Conservation (phyloP, 495 filamentous ascomycete genomes). For the Extremus antarcticus region DNA sequence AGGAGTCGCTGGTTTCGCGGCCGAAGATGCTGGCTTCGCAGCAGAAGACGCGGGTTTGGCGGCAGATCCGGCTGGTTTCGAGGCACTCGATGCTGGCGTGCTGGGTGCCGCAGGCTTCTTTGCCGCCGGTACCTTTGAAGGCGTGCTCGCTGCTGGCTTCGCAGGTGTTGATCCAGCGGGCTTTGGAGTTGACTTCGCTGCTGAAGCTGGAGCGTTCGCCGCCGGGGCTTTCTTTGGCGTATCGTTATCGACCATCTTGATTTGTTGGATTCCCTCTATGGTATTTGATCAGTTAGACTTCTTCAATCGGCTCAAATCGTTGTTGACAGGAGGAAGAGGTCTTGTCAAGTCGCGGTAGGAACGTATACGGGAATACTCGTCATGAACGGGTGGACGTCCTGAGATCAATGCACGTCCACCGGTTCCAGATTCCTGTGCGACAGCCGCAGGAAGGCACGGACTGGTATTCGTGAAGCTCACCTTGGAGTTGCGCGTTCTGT, state of each 20-base stretch:
- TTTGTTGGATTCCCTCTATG: conserved; percentile 8
- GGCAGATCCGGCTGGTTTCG: conserved; percentile 5
- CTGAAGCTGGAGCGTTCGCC: not conserved
- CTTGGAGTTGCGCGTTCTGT: conserved; percentile 1
- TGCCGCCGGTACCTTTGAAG: not conserved
- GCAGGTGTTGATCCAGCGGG: conserved; percentile 2
- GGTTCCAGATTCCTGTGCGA: not conserved
- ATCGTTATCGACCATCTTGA: conserved; percentile 21
- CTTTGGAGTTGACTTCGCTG: not conserved
- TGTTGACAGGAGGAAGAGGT: no score
- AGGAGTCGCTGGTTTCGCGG: conserved; percentile 3
- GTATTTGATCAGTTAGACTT: not conserved
- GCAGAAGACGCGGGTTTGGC: conserved; percentile 4
- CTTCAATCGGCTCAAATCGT: no score
- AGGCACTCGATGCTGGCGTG: conserved; percentile 1
- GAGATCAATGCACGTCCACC: not conserved
- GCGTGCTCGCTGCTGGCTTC: conserved; percentile 1
- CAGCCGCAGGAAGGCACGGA: not conserved
- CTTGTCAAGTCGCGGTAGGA: no score
- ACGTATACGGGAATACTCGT: no score
- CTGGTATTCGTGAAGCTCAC: not conserved
- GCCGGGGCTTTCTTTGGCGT: conserved; percentile 8
- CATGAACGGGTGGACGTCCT: no score
- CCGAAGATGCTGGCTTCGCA: not conserved
- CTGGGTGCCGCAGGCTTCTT: conserved; percentile 9